Base-by-base conservation (phyloP, 2,329 filamentous ascomycete species). In the Pseudogymnoascus sp. region DNA sequence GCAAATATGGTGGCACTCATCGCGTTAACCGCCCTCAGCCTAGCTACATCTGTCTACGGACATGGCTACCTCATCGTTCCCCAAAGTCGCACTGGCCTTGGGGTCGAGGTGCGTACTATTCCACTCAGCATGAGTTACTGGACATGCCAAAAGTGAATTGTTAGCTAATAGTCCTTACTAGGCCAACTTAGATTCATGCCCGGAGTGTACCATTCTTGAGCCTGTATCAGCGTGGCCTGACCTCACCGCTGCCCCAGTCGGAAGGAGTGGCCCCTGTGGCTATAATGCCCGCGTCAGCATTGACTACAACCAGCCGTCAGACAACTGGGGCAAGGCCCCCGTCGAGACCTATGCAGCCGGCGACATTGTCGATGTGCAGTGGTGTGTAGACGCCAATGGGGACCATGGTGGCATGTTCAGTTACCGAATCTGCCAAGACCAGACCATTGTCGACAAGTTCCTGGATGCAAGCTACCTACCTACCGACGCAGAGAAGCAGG, bases 391-490 rank as follows among this genome's bases (percentile, higher is more conserved):
- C 67, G 72, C 82, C 70, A 83, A 83, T 66, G 81, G 81, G 0
- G 81, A 83, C 65, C 81, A 83, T 65, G 80, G 81, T 25, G 81
- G 81, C 70, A 83, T 83, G 80, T 83, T 82, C 70, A 76, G 71
- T 66, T 83, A 82, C 69, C 79, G 81, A 8, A 78, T 83, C 65
- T 83, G 81, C 67, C 76, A 80, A 65, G 73, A 83, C 66, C 80
- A 83, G 66, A 72, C 70, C 0, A 69, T 84, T 0, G 78, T 83
- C 31, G 75, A 82, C 72, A 79, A 79, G 65, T 78, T 83, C 67
- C 70, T 82, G 1, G 76, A 77, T 0, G 75, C 79, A 0, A 69
- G 67, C 6, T 81, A 83, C 64, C 66, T 79, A 2, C 81, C 81
- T 0, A 83, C 79, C 1, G 71, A 78, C 63, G 78, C 69, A 0